phyloP scores from a whole-genome alignment of 257 asterid species.

The Schizonepeta tenuifolia region DNA sequence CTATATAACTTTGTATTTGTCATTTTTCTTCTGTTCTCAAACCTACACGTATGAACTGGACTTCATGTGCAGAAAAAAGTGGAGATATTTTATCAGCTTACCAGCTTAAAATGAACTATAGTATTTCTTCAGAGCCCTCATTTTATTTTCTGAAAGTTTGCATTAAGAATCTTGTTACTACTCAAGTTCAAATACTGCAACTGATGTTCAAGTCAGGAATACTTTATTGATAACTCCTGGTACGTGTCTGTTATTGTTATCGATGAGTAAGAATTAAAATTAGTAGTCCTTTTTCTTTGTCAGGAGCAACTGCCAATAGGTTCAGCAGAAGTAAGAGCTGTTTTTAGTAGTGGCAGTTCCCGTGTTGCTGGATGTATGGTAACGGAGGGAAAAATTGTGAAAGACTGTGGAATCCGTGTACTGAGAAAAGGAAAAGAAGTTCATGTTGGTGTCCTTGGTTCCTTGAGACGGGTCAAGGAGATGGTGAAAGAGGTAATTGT shows the following conservation, averaged over 20 bases:
- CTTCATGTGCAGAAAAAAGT: neutral
- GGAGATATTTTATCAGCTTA: constrained; percentile 1
- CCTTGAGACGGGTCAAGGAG: constrained; percentile 90
- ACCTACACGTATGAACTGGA: constrained; percentile 2
- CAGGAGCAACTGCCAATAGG: constrained; percentile 94
- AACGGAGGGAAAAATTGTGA: constrained; percentile 82
- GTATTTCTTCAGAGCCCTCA: neutral
- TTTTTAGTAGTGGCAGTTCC: constrained; percentile 95
- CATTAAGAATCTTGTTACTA: constrained; percentile 14
- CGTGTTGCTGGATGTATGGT: constrained; percentile 99
- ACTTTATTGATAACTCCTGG: neutral
- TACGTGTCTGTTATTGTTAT: neutral
- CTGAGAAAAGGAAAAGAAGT: constrained; percentile 76
- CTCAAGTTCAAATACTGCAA: constrained; percentile 4
- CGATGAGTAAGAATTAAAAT: neutral
- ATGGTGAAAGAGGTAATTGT: constrained; percentile 83
- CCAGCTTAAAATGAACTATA: neutral
- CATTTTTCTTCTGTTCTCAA: neutral
- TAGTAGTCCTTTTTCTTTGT: neutral
- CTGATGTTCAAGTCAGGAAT: neutral
- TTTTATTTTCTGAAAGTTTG: constrained; percentile 26
- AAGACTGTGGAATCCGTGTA: constrained; percentile 86
- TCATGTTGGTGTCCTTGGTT: constrained; percentile 74
- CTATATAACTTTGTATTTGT: neutral
- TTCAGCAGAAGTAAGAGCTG: constrained; percentile 87